phyloP scores from a whole-genome alignment of 2,329 filamentous ascomycete species.

The Sclerotinia subarctica region DNA sequence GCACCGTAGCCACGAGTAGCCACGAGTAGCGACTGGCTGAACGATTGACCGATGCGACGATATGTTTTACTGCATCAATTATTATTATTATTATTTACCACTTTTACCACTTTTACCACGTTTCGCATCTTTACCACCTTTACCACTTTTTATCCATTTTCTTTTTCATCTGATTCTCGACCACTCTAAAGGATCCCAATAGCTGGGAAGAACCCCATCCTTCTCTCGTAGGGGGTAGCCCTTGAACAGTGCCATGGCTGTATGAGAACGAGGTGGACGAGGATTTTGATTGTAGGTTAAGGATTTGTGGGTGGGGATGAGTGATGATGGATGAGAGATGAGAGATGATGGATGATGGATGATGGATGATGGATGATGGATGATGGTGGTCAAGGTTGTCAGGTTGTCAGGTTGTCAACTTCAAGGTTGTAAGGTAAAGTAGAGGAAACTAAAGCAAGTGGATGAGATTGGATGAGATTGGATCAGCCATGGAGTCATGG shows the following conservation, averaged over 20 bases:
- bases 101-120: background rate
- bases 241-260: conserved; percentile 18
- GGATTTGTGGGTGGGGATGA: background rate
- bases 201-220: conserved; percentile 14
- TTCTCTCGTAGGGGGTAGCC: background rate
- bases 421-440: background rate
- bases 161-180: conserved; percentile 6
- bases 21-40: background rate
- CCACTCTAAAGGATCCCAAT: conserved; percentile 17
- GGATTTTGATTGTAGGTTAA: background rate
- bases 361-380: background rate
- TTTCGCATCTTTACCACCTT: too few species aligned
- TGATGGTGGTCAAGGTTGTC: background rate
- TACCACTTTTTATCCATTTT: background rate
- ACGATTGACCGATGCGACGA: background rate
- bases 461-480: background rate
- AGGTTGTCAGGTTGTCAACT: too few species aligned
- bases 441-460: fast-evolving
- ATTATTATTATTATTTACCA: too few species aligned
- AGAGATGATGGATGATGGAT: background rate
- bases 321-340: background rate
- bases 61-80: background rate
- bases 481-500: background rate
- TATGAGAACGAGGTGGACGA: conserved; percentile 1
- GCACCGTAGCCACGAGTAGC: background rate